Evolutionary conservation across 2,329 filamentous ascomycete genomes (phyloP).

Genomic region (Paracorniculantispora psalliotae): DNA sequence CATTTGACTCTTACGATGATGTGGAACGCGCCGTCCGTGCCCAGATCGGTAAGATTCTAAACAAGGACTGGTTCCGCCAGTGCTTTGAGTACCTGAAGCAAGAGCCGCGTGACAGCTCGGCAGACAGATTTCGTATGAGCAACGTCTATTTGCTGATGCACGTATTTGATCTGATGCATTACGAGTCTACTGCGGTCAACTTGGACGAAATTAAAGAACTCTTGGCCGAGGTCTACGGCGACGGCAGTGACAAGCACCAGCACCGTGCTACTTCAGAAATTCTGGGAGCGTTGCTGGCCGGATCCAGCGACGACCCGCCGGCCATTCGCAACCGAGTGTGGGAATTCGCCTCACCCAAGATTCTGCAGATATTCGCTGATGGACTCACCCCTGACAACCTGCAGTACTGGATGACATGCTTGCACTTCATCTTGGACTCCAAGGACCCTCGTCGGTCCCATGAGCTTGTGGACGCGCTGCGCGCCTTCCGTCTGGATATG

Average conservation of each 20-base stretch:
- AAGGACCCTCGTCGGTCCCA: slow-evolving; percentile 85
- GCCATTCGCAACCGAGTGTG: slow-evolving; percentile 73
- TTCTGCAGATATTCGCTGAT: slow-evolving; percentile 82
- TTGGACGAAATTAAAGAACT: slow-evolving; percentile 87
- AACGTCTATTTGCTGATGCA: slow-evolving; percentile 84
- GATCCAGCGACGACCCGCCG: slow-evolving; percentile 71
- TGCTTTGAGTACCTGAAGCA: slow-evolving; percentile 95
- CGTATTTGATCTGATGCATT: slow-evolving; percentile 83
- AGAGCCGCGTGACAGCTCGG: slow-evolving; percentile 75
- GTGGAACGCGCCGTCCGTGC: slow-evolving; percentile 68
- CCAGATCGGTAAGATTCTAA: slow-evolving; percentile 76
- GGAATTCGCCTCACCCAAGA: slow-evolving; percentile 84
- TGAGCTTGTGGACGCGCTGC: slow-evolving; percentile 78
- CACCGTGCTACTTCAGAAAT: slow-evolving; percentile 95
- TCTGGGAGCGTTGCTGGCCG: slow-evolving; percentile 75
- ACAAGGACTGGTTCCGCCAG: slow-evolving; percentile 77
- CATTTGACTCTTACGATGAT: slow-evolving; percentile 70
- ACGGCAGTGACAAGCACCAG: slow-evolving; percentile 95
- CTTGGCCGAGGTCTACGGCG: slow-evolving; percentile 71
- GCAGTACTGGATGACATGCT: slow-evolving; percentile 89
- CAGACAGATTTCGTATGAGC: slow-evolving; percentile 85
- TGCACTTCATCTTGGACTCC: slow-evolving; percentile 81
- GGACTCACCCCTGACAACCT: slow-evolving; percentile 91
- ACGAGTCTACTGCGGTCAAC: slow-evolving; percentile 68
- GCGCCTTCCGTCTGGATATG: slow-evolving; percentile 88